phyloP scores from a whole-genome alignment of 1,284 basidiomycete genomes.

The Thecaphora frezii region DNA sequence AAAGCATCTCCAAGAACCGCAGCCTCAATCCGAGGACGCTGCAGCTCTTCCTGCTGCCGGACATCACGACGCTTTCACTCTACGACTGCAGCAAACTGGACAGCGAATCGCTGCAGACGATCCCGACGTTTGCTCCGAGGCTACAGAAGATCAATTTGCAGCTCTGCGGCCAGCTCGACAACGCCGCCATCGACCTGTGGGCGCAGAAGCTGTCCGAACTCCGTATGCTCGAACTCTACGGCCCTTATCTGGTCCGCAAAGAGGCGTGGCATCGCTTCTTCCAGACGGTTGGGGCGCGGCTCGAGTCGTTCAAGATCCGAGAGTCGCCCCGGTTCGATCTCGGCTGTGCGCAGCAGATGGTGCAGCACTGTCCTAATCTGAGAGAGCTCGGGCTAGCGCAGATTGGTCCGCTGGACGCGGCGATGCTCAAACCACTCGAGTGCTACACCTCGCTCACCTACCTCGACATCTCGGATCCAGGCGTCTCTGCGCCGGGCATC shows the following conservation, averaged over 20 bases:
- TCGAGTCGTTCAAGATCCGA: conserved; percentile 75
- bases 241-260: conserved; percentile 80
- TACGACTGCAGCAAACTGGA: conserved; percentile 76
- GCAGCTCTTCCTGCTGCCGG: conserved; percentile 77
- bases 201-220: conserved; percentile 70
- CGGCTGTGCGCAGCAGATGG: conserved; percentile 70
- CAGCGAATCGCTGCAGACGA: conserved; percentile 39
- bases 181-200: conserved; percentile 71
- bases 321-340: conserved; percentile 81
- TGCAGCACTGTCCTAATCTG: conserved; percentile 68
- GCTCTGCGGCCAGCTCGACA: conserved; percentile 81
- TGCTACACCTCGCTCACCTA: conserved; percentile 63
- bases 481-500: conserved; percentile 56
- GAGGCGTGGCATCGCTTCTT: conserved; percentile 79
- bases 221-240: conserved; percentile 76
- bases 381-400: conserved; percentile 76
- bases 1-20: conserved; percentile 79
- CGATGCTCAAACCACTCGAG: conserved; percentile 37
- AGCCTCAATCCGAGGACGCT: conserved; percentile 75
- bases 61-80: conserved; percentile 71
- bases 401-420: conserved; percentile 66
- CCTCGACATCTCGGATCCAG: conserved; percentile 69
- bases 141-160: conserved; percentile 67
- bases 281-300: conserved; percentile 64
- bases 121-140: conserved; percentile 47